Conservation (phyloP, 1,284 basidiomycete species). For the Ceratobasidium sp. region DNA sequence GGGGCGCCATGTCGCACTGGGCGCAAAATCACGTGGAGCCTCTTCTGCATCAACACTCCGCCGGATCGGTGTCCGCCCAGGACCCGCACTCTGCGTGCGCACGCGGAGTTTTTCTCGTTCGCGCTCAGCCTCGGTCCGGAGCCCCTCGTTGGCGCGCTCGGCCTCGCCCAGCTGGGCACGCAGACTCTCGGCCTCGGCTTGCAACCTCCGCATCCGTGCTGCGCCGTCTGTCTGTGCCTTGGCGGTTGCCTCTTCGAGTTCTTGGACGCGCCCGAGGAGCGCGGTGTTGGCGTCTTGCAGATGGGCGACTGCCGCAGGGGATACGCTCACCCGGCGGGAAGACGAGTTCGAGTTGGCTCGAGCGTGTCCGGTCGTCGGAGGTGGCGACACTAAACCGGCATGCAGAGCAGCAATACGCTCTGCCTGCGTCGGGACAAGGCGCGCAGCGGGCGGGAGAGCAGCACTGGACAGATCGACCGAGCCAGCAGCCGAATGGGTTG, state of each 20-base stretch:
- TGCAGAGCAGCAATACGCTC: constrained; percentile 36
- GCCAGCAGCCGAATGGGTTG: constrained; percentile 5
- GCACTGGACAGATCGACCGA: constrained; percentile 15
- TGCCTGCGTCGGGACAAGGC: constrained; percentile 20
- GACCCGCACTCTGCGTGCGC: constrained; percentile 17
- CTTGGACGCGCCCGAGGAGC: constrained; percentile 30
- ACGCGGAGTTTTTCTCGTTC: constrained; percentile 13
- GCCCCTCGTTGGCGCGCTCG: constrained; percentile 35
- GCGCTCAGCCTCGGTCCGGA: constrained; percentile 27
- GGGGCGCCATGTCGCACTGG: constrained; percentile 33
- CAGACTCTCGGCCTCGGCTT: constrained; percentile 32
- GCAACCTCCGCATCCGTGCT: constrained; percentile 26
- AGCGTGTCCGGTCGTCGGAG: background rate
- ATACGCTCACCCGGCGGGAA: constrained; percentile 25
- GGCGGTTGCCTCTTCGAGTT: constrained; percentile 37
- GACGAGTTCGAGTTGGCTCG: background rate
- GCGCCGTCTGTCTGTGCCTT: constrained; percentile 32
- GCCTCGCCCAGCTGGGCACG: constrained; percentile 28
- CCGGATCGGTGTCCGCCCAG: background rate
- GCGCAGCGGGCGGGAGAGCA: constrained; percentile 11
- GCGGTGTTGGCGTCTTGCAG: constrained; percentile 38
- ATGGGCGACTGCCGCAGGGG: constrained; percentile 20
- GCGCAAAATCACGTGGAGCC: constrained; percentile 10
- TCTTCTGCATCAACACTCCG: background rate
- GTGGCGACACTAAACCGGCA: constrained; percentile 17